A percentile compares a stretch with the other conserved stretches of the same genome.
Conservation (phyloP, 139 green algal genomes). For the Bryopsis sp. region DNA sequence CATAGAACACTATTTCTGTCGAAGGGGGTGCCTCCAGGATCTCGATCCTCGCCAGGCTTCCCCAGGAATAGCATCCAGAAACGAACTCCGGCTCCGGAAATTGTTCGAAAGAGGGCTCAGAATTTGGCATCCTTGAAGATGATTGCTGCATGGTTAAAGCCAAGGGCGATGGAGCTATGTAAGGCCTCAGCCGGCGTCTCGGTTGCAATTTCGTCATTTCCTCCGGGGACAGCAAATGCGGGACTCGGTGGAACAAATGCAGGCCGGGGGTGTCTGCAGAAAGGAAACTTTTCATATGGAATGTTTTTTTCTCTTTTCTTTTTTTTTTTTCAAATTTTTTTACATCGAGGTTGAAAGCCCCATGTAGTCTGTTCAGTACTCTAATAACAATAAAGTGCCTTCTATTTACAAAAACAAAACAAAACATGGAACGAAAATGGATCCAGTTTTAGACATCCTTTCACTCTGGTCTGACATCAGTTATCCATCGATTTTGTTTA, state of each 20-base stretch:
- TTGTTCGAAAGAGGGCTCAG: too few species aligned
- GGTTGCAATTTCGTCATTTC: conserved; percentile 74
- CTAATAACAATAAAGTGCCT: not conserved
- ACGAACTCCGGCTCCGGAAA: not conserved
- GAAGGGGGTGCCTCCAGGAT: conserved; percentile 41
- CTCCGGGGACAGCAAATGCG: conserved; percentile 66
- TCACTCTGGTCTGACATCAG: not conserved
- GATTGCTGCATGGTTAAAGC: too few species aligned
- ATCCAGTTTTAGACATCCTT: not conserved
- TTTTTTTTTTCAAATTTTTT: not conserved
- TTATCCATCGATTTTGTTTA: not conserved
- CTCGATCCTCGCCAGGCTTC: conserved; percentile 59
- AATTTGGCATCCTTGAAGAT: too few species aligned
- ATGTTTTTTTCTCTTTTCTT: not conserved
- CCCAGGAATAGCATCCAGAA: conserved; percentile 53
- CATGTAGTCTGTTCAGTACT: not conserved
- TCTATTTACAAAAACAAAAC: not conserved
- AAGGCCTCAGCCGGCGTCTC: conserved; percentile 37
- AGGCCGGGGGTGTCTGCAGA: conserved; percentile 85
- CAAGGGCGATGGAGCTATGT: conserved; percentile 39
- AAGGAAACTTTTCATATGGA: too few species aligned
- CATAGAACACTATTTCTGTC: conserved; percentile 53
- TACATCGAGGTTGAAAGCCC: conserved; percentile 12
- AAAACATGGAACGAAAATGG: not conserved
- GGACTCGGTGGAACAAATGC: conserved; percentile 85